Conservation (phyloP, 2,329 filamentous ascomycete species). For the Alternaria infectoria region DNA sequence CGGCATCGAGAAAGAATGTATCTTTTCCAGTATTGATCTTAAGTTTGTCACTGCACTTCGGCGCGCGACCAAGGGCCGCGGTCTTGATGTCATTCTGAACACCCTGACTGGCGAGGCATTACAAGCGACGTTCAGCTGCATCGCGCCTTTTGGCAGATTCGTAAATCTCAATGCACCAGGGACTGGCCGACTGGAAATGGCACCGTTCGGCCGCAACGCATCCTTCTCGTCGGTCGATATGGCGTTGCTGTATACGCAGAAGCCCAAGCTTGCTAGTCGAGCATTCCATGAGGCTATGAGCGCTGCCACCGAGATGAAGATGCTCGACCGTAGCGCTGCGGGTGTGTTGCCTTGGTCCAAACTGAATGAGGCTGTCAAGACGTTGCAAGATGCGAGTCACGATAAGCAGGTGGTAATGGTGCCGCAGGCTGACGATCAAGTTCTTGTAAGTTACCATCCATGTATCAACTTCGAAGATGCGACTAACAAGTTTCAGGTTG, state of each 20-base stretch:
- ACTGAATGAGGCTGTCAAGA: slow-evolving; percentile 16
- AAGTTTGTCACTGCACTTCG: slow-evolving; percentile 24
- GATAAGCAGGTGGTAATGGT: slow-evolving; percentile 11
- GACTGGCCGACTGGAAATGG: slow-evolving; percentile 24
- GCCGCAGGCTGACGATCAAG: not conserved
- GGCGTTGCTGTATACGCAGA: slow-evolving; percentile 2
- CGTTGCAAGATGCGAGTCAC: slow-evolving; percentile 17
- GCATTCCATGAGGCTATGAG: slow-evolving; percentile 12
- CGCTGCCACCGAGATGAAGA: not conserved
- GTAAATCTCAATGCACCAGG: slow-evolving; percentile 21
- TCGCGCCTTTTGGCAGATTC: slow-evolving; percentile 44
- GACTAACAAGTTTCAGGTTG: slow-evolving; percentile 4
- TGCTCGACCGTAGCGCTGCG: not conserved
- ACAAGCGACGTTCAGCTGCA: slow-evolving; percentile 52
- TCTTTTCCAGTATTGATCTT: slow-evolving; percentile 32
- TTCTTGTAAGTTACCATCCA: slow-evolving; percentile 2
- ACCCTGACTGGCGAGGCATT: slow-evolving; percentile 33
- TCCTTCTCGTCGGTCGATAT: slow-evolving; percentile 20
- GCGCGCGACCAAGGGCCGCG: slow-evolving; percentile 23
- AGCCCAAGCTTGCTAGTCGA: slow-evolving; percentile 1
- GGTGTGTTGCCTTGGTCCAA: slow-evolving; percentile 7
- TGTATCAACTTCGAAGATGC: not conserved
- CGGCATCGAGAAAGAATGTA: slow-evolving; percentile 21
- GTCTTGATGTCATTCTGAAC: slow-evolving; percentile 44
- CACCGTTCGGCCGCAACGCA: slow-evolving; percentile 17